Percentiles rank a stretch among this genome's conserved stretches.
These are phyloP conservation scores for Boeremia lycopersici DNA, from an alignment of 2,329 filamentous ascomycete genomes.

Conservation along the genomic window DNA sequence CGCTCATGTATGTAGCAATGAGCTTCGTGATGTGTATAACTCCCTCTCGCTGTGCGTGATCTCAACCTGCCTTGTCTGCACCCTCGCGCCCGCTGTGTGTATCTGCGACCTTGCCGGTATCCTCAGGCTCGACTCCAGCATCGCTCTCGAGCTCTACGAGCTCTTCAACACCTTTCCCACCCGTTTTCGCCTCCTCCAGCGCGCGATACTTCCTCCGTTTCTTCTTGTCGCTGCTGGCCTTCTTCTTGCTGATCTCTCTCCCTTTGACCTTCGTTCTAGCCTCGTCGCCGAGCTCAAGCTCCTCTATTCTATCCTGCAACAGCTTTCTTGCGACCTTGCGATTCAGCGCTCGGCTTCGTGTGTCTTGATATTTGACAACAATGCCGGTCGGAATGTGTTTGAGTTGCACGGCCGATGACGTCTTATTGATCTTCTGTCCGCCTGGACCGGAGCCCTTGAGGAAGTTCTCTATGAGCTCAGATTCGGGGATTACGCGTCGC, in stretches of 20 bases:
- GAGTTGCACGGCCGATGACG: constrained; percentile 89
- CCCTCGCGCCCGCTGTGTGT: not conserved
- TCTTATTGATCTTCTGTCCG: constrained; percentile 99
- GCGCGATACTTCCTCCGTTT: constrained; percentile 73
- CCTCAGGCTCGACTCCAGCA: constrained; percentile 15
- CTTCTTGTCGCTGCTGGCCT: constrained; percentile 82
- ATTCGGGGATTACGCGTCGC: constrained; percentile 74
- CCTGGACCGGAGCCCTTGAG: constrained; percentile 91
- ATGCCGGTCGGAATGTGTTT: constrained; percentile 89
- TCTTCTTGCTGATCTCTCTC: constrained; percentile 68
- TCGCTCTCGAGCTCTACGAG: constrained; percentile 56
- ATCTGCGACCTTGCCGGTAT: not conserved
- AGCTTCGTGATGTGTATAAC: not conserved
- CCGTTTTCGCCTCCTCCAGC: constrained; percentile 14
- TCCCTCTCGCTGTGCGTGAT: not conserved
- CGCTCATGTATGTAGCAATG: not conserved
- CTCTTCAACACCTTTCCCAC: constrained; percentile 72
- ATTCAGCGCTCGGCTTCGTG: constrained; percentile 85
- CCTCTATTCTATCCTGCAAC: constrained; percentile 78
- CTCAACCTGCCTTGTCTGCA: constrained; percentile 7
- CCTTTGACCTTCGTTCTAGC: constrained; percentile 70
- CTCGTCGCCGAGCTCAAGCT: constrained; percentile 71
- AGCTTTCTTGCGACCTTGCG: constrained; percentile 81
- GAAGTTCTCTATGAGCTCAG: constrained; percentile 82
- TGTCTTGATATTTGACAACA: constrained; percentile 92